Evolutionary conservation across 2,329 filamentous ascomycete genomes (phyloP).

Genomic region (Alternaria consortialis): DNA sequence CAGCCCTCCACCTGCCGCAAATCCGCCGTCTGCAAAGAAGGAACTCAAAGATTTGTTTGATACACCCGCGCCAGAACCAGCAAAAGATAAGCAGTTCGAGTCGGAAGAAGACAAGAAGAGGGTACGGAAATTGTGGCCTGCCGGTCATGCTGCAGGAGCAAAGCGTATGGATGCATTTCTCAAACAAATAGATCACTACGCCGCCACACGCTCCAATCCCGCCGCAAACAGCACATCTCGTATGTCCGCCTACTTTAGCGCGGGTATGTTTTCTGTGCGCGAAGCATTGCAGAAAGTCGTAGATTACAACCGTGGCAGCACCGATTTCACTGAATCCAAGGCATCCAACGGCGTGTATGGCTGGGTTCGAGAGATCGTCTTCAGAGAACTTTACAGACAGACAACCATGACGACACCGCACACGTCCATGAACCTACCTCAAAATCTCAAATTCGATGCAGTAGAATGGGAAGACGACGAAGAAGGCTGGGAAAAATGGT

Average conservation of each 20-base stretch:
- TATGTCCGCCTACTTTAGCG: slow-evolving; percentile 57
- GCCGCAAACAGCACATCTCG: slow-evolving; percentile 54
- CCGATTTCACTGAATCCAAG: slow-evolving; percentile 55
- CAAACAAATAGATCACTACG: slow-evolving; percentile 54
- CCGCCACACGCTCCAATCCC: slow-evolving; percentile 54
- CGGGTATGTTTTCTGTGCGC: slow-evolving; percentile 57
- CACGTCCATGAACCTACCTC: slow-evolving; percentile 60
- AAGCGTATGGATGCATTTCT: slow-evolving; percentile 55
- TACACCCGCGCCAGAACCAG: slow-evolving; percentile 45
- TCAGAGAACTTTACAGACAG: slow-evolving; percentile 62
- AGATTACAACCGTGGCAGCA: slow-evolving; percentile 53
- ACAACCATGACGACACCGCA: slow-evolving; percentile 58
- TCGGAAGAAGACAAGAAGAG: slow-evolving; percentile 51
- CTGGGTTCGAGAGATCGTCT: slow-evolving; percentile 63
- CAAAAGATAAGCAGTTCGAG: slow-evolving; percentile 54
- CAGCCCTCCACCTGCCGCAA: slow-evolving; percentile 53
- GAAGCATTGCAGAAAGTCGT: slow-evolving; percentile 55
- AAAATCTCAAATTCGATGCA: slow-evolving; percentile 62
- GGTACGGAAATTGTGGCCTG: slow-evolving; percentile 57
- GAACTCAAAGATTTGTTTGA: slow-evolving; percentile 46
- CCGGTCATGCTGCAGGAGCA: slow-evolving; percentile 55
- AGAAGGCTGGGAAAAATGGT: slow-evolving; percentile 61
- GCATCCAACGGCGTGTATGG: slow-evolving; percentile 50
- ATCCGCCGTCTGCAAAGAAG: slow-evolving; percentile 40
- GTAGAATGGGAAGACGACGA: slow-evolving; percentile 62